Evolutionary conservation across 192 early-diverging fungal species (phyloP).

Genomic region (Podila epicladia): DNA sequence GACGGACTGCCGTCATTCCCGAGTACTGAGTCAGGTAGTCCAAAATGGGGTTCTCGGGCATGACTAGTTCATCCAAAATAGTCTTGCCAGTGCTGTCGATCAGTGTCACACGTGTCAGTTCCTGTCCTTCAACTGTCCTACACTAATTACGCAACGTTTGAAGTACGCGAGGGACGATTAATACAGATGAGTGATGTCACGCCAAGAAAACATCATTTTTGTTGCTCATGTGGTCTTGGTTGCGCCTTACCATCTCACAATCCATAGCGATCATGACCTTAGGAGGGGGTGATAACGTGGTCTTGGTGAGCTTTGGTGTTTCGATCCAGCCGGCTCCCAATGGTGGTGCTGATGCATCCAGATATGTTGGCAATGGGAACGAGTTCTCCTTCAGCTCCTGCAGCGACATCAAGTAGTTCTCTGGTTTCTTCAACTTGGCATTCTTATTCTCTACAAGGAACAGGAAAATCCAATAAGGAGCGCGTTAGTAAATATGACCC

Average conservation of each 20-base stretch:
- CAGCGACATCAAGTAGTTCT: conserved; percentile 54
- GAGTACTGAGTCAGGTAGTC: conserved; percentile 67
- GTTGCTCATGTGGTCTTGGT: too few species aligned
- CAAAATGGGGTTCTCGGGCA: conserved; percentile 59
- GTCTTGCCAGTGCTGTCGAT: conserved; percentile 51
- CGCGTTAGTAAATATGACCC: not conserved
- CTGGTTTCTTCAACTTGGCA: conserved; percentile 35
- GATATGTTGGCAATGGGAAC: conserved; percentile 55
- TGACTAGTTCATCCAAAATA: conserved; percentile 62
- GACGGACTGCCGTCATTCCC: conserved; percentile 61
- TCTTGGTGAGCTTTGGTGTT: conserved; percentile 45
- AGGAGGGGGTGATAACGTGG: conserved; percentile 22
- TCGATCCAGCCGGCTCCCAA: conserved; percentile 57
- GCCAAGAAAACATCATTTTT: not conserved
- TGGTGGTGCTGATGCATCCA: conserved; percentile 24
- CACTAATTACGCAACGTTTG: conserved; percentile 5
- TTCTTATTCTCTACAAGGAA: conserved; percentile 15
- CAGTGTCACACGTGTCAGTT: conserved; percentile 63
- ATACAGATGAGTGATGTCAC: not conserved
- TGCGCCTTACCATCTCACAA: conserved; percentile 68
- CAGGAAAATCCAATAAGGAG: not conserved
- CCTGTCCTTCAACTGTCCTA: conserved; percentile 29
- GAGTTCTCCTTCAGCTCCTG: conserved; percentile 53
- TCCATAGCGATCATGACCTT: conserved; percentile 63
- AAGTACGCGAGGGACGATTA: not conserved